phyloP scores from a whole-genome alignment of 805 yeast genomes.

The Pichia cephalocereana region DNA sequence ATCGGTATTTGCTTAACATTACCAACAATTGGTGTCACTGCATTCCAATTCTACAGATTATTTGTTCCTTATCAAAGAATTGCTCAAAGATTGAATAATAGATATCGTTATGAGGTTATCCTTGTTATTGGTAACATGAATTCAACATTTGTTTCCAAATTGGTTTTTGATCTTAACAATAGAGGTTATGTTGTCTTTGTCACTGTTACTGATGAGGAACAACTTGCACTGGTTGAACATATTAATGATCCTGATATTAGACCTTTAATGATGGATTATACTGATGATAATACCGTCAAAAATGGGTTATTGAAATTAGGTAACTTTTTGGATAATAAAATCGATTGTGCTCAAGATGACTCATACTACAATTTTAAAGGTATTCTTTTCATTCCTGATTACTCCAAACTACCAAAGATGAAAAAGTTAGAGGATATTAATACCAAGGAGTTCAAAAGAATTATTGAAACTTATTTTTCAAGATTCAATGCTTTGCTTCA shows the following conservation, averaged over 20 bases:
- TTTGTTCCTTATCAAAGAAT: slow-evolving; percentile 29
- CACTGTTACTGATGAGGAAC: slow-evolving; percentile 58
- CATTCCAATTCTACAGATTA: slow-evolving; percentile 3
- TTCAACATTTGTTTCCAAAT: slow-evolving; percentile 59
- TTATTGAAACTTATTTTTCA: slow-evolving; percentile 20
- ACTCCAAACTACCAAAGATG: slow-evolving; percentile 26
- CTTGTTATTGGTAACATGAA: slow-evolving; percentile 68
- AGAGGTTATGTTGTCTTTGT: slow-evolving; percentile 78
- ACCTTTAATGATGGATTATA: slow-evolving; percentile 47
- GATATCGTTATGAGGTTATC: slow-evolving; percentile 69
- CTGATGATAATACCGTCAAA: slow-evolving; percentile 32
- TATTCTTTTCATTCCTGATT: slow-evolving; percentile 60
- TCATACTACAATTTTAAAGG: slow-evolving; percentile 53
- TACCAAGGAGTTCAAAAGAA: slow-evolving; percentile 19
- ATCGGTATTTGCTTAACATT: slow-evolving; percentile 8
- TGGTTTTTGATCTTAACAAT: slow-evolving; percentile 66
- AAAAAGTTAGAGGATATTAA: slow-evolving; percentile 20
- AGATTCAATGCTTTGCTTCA: slow-evolving; percentile 19
- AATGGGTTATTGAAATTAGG: slow-evolving; percentile 42
- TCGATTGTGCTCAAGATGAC: slow-evolving; percentile 39
- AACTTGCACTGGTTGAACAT: slow-evolving; percentile 40
- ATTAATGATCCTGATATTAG: slow-evolving; percentile 64
- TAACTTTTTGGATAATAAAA: slow-evolving; percentile 31
- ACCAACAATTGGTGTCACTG: slow-evolving; percentile 4
- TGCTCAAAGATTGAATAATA: slow-evolving; percentile 55